These are phyloP conservation scores for Boletus subcaerulescens DNA, from an alignment of 768 basidiomycete genomes.

Conservation along the genomic window DNA sequence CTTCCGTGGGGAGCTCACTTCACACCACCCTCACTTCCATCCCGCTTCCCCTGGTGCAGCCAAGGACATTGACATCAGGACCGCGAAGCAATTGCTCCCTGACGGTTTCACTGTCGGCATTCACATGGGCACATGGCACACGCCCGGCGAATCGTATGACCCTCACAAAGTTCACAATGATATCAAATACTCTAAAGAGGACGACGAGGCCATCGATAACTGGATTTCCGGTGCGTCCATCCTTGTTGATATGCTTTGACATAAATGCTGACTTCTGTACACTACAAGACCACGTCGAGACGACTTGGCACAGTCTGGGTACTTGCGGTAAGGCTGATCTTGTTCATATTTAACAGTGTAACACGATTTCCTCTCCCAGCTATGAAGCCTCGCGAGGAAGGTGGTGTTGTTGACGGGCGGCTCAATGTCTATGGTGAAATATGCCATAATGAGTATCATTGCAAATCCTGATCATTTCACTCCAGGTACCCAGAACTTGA, in stretches of 20 bases:
- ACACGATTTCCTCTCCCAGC: constrained; percentile 16
- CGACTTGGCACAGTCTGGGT: constrained; percentile 73
- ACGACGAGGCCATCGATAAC: constrained; percentile 66
- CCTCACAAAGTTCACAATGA: constrained; percentile 58
- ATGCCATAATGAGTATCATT: too few relatives aligned
- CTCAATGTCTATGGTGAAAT: constrained; percentile 48
- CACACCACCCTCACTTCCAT: constrained; percentile 74
- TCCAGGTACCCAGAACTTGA: constrained; percentile 59
- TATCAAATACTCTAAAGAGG: constrained; percentile 63
- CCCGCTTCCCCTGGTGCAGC: constrained; percentile 59
- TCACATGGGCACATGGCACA: constrained; percentile 71
- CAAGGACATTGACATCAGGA: constrained; percentile 64
- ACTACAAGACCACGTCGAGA: constrained; percentile 58
- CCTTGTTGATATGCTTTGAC: not conserved
- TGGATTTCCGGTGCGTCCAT: constrained; percentile 46
- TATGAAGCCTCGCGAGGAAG: constrained; percentile 57
- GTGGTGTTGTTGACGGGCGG: constrained; percentile 62
- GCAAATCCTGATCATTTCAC: too few relatives aligned
- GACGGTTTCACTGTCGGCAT: constrained; percentile 64
- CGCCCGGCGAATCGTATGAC: constrained; percentile 51
- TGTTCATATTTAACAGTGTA: not conserved
- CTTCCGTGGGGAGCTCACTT: constrained; percentile 69
- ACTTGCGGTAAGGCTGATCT: constrained; percentile 26
- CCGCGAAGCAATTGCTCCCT: constrained; percentile 60
- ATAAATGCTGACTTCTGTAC: not conserved